Percentiles rank a stretch among this genome's conserved stretches.
Conservation (phyloP, 2,329 filamentous ascomycete genomes). For the Aureobasidium lini region DNA sequence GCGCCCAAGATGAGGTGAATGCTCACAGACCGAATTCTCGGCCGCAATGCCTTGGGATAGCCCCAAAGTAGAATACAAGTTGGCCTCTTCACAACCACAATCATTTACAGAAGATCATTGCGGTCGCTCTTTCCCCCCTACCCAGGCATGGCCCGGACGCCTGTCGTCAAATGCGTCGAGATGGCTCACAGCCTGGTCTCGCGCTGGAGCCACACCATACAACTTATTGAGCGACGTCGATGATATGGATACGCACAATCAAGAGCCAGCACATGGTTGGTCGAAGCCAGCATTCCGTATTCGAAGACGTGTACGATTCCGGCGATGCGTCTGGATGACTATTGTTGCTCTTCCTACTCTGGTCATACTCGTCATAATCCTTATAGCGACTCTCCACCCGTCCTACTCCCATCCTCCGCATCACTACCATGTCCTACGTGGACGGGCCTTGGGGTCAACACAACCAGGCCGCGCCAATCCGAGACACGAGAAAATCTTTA, state of each 20-base stretch:
- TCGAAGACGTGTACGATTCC: background rate
- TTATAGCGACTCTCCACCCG: conserved; percentile 44
- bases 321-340: background rate
- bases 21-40: too few relatives aligned
- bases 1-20: background rate
- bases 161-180: background rate
- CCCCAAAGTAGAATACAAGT: background rate
- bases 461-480: conserved; percentile 41
- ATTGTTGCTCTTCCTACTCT: background rate
- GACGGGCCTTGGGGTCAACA: conserved; percentile 23
- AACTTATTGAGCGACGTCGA: background rate
- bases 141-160: background rate
- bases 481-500: conserved; percentile 61
- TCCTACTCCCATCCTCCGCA: conserved; percentile 49
- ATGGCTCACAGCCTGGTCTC: background rate
- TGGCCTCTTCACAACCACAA: background rate
- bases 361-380: conserved; percentile 25
- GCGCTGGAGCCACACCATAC: background rate
- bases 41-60: background rate
- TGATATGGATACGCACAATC: background rate
- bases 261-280: background rate
- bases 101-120: background rate
- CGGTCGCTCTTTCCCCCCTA: background rate
- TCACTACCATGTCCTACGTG: conserved; percentile 42
- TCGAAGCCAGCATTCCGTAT: background rate